Conservation (phyloP, 2,329 filamentous ascomycete genomes). For the Alternaria solani region DNA sequence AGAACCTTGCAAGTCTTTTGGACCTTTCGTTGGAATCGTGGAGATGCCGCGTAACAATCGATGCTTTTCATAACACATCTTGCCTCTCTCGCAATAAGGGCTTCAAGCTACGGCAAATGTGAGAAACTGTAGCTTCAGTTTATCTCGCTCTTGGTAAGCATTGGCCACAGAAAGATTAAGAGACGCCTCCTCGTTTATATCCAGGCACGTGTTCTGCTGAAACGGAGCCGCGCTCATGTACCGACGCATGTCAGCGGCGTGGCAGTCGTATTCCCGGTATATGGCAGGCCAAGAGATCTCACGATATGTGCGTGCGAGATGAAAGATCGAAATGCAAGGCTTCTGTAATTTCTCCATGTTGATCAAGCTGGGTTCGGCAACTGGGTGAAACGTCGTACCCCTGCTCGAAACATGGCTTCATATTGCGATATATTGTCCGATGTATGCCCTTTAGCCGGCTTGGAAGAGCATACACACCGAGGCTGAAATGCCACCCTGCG, state of each 20-base stretch:
- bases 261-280: constrained; percentile 8
- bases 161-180: constrained; percentile 7
- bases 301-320: background rate
- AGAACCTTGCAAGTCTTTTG: background rate
- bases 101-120: background rate
- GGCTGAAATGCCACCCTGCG: constrained; percentile 12
- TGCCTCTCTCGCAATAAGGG: background rate
- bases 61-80: constrained; percentile 1
- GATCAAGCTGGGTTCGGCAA: constrained; percentile 13
- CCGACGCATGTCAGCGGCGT: constrained; percentile 10
- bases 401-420: constrained; percentile 20
- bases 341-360: constrained; percentile 14
- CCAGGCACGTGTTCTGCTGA: background rate
- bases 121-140: background rate
- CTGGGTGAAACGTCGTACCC: constrained; percentile 22
- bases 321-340: constrained; percentile 6
- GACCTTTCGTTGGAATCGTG: background rate
- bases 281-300: constrained; percentile 13
- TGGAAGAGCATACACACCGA: constrained; percentile 11
- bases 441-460: constrained; percentile 20
- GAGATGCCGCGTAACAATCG: background rate
- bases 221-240: constrained; percentile 1
- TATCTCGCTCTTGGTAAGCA: constrained; percentile 1
- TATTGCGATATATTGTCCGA: constrained; percentile 25
- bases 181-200: constrained; percentile 5